Evolutionary conservation across 2,329 filamentous ascomycete genomes (phyloP), one percentile per base, ranked within the genome.

Genomic region (Beauveria sp.): DNA sequence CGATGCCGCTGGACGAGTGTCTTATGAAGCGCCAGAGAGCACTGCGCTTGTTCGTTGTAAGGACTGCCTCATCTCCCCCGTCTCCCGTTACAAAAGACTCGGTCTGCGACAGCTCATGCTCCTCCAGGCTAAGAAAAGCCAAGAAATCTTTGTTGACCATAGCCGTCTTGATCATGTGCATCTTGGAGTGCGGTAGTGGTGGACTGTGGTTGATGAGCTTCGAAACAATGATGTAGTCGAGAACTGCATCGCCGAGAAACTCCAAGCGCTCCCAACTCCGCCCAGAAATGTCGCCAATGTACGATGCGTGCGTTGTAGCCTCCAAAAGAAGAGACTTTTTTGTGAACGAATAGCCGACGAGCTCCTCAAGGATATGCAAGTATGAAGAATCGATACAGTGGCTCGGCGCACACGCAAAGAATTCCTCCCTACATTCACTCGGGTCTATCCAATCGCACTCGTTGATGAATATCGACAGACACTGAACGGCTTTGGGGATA

Each of bases 161-260:
- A 0, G 90, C 87, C 1, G 88, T 86, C 62, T 90, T 87, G 61
- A 93, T 77, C 3, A 86, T 76, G 67, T 96, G 91, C 84, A 98
- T 90, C n/a, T 82, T 75, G 3, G 79, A 69, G 54, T 82, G 77
- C 0, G 73, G 61, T 0, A 85, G 69, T 3, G 79, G 74, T 0
- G 75, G 74, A 2, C 70, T 65, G 14, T 72, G 65, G 2, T 70
- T 68, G 71, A 84, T 89, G 6, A 93, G 74, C n/a, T 75, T 78
- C 0, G 75, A 77, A 8, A 90, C 85, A 54, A 97, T 77, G 60
- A 96, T 77, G 66, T 86, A 82, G 72, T 98, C 93, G 0, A 98
- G 83, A 2, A 97, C 78, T 0, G 91, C 84, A 67, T 98, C 93
- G 1, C 93, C 93, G 0, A 97, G 77, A 68, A 95, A 96, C 69